Evolutionary conservation across 768 basidiomycete genomes (phyloP).

Genomic region (Naganishia randhawae): DNA sequence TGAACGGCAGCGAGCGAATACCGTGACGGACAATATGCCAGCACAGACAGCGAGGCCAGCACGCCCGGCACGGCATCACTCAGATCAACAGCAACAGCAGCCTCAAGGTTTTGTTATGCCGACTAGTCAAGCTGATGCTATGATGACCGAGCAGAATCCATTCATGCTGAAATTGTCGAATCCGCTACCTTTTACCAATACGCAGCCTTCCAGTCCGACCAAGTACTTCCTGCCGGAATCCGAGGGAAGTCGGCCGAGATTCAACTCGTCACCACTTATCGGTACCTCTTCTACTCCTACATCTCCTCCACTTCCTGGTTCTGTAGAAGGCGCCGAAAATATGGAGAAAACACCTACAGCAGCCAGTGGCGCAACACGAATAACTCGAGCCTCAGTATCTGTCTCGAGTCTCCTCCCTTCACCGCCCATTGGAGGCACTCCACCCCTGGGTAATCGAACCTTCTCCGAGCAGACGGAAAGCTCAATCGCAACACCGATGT

Average conservation of each 20-base stretch:
- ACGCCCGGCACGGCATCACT: background rate
- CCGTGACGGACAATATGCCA: background rate
- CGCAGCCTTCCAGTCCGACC: background rate
- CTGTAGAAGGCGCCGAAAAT: background rate
- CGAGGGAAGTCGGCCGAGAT: background rate
- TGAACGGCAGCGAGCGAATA: conserved; percentile 1
- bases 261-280: background rate
- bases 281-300: conserved; percentile 1
- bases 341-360: background rate
- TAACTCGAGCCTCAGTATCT: background rate
- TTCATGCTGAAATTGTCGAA: conserved; percentile 8
- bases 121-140: background rate
- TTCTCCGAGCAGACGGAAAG: conserved; percentile 20
- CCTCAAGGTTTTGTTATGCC: background rate
- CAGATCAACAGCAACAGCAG: conserved; percentile 3
- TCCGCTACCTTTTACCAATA: conserved; percentile 4
- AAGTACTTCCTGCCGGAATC: background rate
- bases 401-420: conserved; percentile 5
- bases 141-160: background rate
- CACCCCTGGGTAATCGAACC: background rate
- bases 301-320: background rate
- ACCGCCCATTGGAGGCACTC: conserved; percentile 4
- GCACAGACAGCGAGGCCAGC: background rate
- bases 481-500: conserved; percentile 17
- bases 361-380: background rate